Evolutionary conservation across 306 rosid species (phyloP).

Genomic region (Dalbergia cultrata): DNA sequence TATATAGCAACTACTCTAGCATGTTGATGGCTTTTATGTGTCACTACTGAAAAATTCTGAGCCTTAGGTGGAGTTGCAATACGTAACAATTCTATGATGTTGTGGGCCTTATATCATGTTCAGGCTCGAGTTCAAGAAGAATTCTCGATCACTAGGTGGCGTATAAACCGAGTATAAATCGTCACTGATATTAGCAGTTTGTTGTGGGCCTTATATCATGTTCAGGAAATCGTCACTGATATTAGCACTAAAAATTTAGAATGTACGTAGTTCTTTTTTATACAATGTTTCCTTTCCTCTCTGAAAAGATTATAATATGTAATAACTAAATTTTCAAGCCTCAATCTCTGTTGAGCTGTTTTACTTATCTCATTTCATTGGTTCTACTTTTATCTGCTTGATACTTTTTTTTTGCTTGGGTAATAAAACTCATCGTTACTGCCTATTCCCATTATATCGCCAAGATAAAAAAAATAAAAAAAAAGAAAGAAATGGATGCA

Average conservation of each 20-base stretch:
- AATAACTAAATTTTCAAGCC: neutral
- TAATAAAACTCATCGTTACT: neutral
- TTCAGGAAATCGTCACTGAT: too few relatives aligned
- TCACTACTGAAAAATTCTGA: constrained; percentile 20
- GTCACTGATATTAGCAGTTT: too few relatives aligned
- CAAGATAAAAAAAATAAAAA: neutral
- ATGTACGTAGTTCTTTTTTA: neutral
- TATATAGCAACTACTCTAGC: constrained; percentile 8
- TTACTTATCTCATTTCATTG: too few relatives aligned
- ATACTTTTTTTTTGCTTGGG: neutral
- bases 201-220: too few relatives aligned
- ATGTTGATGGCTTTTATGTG: constrained; percentile 32
- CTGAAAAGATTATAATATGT: neutral
- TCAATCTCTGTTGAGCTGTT: neutral
- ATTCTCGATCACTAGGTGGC: neutral
- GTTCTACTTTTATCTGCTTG: too few relatives aligned
- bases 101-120: too few relatives aligned
- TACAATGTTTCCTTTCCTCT: neutral
- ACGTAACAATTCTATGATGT: too few relatives aligned
- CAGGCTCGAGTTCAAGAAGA: neutral
- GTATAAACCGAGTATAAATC: too few relatives aligned
- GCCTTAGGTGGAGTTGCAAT: neutral
- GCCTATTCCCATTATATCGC: neutral
- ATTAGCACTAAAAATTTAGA: neutral
- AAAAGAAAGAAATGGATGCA: neutral